phyloP scores from a whole-genome alignment of 2,329 filamentous ascomycete species.

The Exophiala bonariae region DNA sequence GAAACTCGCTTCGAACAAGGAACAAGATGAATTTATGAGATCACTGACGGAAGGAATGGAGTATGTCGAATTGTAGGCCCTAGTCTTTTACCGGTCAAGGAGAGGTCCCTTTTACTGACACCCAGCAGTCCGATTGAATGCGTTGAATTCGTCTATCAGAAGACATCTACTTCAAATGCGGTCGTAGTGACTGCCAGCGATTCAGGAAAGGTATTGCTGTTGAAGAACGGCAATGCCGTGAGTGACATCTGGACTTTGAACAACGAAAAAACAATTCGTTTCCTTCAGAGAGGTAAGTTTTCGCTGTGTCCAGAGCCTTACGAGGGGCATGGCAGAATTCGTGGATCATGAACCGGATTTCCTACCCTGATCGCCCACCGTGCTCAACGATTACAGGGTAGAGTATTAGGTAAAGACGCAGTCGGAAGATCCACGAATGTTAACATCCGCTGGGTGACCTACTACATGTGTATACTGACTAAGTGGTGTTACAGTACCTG shows the following conservation, averaged over 20 bases:
- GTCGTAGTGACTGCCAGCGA: constrained; percentile 10
- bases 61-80: constrained; percentile 7
- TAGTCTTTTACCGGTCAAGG: background rate
- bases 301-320: background rate
- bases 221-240: constrained; percentile 12
- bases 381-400: too few relatives aligned
- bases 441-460: too few relatives aligned
- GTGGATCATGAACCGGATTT: too few relatives aligned
- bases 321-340: background rate
- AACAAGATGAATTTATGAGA: constrained; percentile 7
- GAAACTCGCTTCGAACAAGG: constrained; percentile 6
- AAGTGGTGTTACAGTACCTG: constrained; percentile 1
- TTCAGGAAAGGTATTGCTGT: constrained; percentile 5
- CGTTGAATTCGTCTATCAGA: constrained; percentile 6
- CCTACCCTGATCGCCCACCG: too few relatives aligned
- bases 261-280: constrained; percentile 9
- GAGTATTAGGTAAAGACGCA: too few relatives aligned
- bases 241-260: constrained; percentile 14
- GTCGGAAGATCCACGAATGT: too few relatives aligned
- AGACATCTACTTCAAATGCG: constrained; percentile 1
- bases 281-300: constrained; percentile 8
- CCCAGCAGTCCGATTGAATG: constrained; percentile 3
- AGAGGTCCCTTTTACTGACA: background rate
- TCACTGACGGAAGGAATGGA: background rate
- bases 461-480: too few relatives aligned